These are phyloP conservation scores for Recurvomyces mirabilis DNA, from an alignment of 495 filamentous ascomycete genomes.

Conservation along the genomic window DNA sequence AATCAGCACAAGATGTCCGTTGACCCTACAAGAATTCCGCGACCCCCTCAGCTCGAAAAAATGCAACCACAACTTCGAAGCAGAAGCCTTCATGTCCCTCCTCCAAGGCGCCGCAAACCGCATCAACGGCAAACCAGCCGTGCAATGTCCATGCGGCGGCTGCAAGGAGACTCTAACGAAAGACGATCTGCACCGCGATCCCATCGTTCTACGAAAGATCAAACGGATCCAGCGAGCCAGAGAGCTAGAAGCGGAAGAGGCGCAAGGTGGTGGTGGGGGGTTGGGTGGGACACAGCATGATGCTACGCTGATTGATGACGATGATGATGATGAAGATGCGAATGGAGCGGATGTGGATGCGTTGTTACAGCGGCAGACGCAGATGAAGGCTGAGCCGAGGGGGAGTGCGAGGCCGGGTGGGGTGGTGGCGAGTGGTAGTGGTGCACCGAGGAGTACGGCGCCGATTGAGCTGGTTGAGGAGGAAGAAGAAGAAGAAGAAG, in stretches of 20 bases:
- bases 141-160: constrained; percentile 34
- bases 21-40: constrained; percentile 63
- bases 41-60: constrained; percentile 65
- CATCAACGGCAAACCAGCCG: constrained; percentile 22
- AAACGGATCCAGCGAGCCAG: constrained; percentile 26
- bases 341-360: constrained; percentile 22
- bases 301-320: constrained; percentile 27
- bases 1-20: constrained; percentile 63
- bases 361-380: constrained; percentile 15
- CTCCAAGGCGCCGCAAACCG: constrained; percentile 34
- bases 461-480: constrained; percentile 1
- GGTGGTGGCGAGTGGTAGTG: background rate
- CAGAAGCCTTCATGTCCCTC: constrained; percentile 54
- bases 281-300: constrained; percentile 23
- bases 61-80: constrained; percentile 79
- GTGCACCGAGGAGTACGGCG: constrained; percentile 3
- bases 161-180: constrained; percentile 30
- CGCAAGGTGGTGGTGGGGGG: constrained; percentile 26
- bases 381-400: constrained; percentile 13
- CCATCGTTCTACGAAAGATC: constrained; percentile 31
- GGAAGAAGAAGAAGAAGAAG: constrained; percentile 2
- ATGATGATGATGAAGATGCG: constrained; percentile 14
- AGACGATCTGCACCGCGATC: constrained; percentile 31
- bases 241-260: constrained; percentile 28
- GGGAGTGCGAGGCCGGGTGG: background rate